Evolutionary conservation across 331 rosid species (phyloP), one percentile per base, ranked within the genome.

Genomic region (Ulmus americana): DNA sequence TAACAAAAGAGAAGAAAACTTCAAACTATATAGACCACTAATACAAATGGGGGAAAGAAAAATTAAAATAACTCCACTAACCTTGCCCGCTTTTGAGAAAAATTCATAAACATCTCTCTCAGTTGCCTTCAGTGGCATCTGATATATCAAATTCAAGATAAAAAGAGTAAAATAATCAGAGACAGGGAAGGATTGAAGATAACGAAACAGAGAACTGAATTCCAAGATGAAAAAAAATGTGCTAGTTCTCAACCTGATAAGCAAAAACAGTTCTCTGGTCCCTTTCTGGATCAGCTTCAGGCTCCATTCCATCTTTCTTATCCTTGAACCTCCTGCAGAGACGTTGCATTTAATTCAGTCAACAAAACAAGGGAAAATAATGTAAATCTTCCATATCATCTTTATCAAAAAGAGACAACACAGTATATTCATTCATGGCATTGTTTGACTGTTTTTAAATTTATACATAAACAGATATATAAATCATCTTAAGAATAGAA

Each of bases 251-350:
- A 71, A 92, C 97, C 98, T 92, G 97, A 75, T 89, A 92, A 20
- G 98, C 98, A 77, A 92, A 89, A 67, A 92, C 98, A 74, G 98
- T 92, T 72, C 97, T 82, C 82, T 92, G 98, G 65, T 92, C 98
- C 78, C 98, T 89, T 82, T 92, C 98, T 59, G 98, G 97, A 61
- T 92, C 97, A 61, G 98, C 98, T 84, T 92, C 98, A 4, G 95
- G 98, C 83, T 92, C 98, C 70, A 41, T 80, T 5, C 63, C 78
- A 14, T 92, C 98, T 75, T 87, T 89, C 82, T 92, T 92, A 53
- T 87, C 98, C 82, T 90, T 86, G 73, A 78, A 81, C 71, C 95
- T 92, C 94, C 98, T 92, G 86, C 53, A 77, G 9, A 56, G 60
- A 69, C 47, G 69, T 47, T 60, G 63, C 63, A 75, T 47, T 39